Evolutionary conservation across 2,329 filamentous ascomycete species (phyloP).

Genomic region (Stachybotrys chlorohalonatus): DNA sequence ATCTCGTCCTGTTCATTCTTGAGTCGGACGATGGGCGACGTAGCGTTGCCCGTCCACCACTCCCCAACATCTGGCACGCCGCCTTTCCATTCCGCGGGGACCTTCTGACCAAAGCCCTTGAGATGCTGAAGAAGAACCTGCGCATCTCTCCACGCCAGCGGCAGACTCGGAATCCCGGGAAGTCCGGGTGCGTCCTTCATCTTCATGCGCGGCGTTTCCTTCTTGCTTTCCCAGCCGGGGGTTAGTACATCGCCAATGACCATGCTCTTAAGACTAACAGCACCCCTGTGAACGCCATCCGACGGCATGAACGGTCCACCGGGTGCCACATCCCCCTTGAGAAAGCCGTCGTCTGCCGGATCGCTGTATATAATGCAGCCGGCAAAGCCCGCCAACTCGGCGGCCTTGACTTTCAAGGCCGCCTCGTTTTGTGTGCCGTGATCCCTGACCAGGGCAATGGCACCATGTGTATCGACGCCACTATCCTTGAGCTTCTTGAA

Average conservation of each 20-base stretch:
- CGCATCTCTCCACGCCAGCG: conserved; percentile 83
- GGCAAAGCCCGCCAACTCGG: conserved; percentile 74
- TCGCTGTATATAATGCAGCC: conserved; percentile 93
- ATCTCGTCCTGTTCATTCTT: conserved; percentile 82
- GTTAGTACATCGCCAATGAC: conserved; percentile 87
- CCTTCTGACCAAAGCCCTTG: conserved; percentile 61
- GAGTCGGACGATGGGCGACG: conserved; percentile 69
- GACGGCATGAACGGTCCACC: conserved; percentile 71
- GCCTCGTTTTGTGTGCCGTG: conserved; percentile 65
- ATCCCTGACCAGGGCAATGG: conserved; percentile 77
- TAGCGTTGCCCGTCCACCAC: conserved; percentile 77
- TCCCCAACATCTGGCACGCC: conserved; percentile 65
- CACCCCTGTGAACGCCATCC: conserved; percentile 74
- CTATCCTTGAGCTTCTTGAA: conserved; percentile 64
- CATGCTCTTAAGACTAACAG: conserved; percentile 73
- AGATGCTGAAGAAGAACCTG: conserved; percentile 68
- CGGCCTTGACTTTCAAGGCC: conserved; percentile 80
- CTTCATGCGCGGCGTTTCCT: conserved; percentile 55
- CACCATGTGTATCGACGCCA: conserved; percentile 65
- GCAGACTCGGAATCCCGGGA: conserved; percentile 78
- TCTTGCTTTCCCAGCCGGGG: conserved; percentile 71
- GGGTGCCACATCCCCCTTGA: conserved; percentile 63
- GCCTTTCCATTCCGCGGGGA: conserved; percentile 64
- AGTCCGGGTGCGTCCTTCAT: conserved; percentile 64
- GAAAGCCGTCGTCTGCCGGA: conserved; percentile 74